A percentile compares a stretch with the other conserved stretches of the same genome.
These are phyloP conservation scores for Tulasnella sp. DNA, from an alignment of 768 basidiomycete species.

Conservation along the genomic window DNA sequence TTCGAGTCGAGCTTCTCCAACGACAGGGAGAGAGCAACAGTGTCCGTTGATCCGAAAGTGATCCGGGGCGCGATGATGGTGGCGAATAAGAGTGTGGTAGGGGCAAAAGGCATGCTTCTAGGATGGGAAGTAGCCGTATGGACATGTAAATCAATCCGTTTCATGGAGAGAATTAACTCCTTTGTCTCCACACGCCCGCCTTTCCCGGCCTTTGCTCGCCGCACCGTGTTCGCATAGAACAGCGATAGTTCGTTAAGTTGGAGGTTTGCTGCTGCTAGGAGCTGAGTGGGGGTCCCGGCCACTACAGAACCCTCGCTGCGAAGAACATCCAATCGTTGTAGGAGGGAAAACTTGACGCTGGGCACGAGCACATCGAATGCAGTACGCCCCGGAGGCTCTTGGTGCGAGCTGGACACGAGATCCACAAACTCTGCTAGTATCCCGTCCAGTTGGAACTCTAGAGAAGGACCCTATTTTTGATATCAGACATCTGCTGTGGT, in stretches of 20 bases:
- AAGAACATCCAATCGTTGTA: constrained; percentile 16
- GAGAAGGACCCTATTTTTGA: background rate
- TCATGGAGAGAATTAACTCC: background rate
- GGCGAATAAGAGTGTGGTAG: constrained; percentile 10
- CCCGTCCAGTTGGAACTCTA: constrained; percentile 7
- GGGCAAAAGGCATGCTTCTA: constrained; percentile 14
- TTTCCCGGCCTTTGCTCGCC: background rate
- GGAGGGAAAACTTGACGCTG: constrained; percentile 1
- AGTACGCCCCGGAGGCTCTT: background rate
- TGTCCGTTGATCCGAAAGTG: background rate
- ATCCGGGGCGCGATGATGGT: background rate
- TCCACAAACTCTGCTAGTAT: constrained; percentile 9
- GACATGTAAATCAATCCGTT: constrained; percentile 3
- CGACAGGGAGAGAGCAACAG: background rate
- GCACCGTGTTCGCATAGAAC: background rate
- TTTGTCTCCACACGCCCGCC: background rate
- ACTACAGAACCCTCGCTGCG: background rate
- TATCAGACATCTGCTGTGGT: background rate
- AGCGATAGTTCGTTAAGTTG: constrained; percentile 1
- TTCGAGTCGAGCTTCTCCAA: background rate
- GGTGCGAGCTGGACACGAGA: background rate
- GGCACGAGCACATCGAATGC: constrained; percentile 7
- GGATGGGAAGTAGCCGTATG: constrained; percentile 23
- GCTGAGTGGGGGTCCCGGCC: constrained; percentile 18
- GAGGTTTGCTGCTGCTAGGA: constrained; percentile 11